Base-by-base conservation (phyloP, 495 filamentous ascomycete species). In the Apiosordaria backusii region DNA sequence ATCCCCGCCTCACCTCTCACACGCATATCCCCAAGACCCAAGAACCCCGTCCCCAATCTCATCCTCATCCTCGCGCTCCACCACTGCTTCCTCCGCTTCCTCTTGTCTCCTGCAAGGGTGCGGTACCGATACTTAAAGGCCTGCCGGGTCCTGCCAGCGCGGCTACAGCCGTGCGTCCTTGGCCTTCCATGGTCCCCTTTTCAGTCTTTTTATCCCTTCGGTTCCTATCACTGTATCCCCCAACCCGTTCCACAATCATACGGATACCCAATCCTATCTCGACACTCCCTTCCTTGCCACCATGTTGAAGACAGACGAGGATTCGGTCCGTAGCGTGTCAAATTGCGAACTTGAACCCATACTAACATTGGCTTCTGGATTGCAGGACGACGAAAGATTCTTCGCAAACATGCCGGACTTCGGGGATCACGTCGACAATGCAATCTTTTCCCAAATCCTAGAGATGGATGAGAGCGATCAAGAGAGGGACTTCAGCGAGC, bases 391-490 rank as follows among this genome's bases (percentile, higher is more conserved):
- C 64, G 67, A 70, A 60, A 65, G 45, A 18, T 55, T 27, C 45
- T 45, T 45, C 35, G 52, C 62, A 69, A 70, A 24, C 52, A 78
- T 76, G 74, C 66, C 77, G 53, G 79, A 84, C 50, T 77, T 85
- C 16, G 85, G 85, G 55, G 91, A 96, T 67, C 82, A 81, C 69
- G 89, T 99, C 74, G 95, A 99, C 74, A 75, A 78, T 24, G 71
- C 76, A 60, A 95, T 92, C 64, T 99, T 99, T 67, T 88, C 90
- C 65, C 95, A 99, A 78, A 97, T 99, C 76, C 86, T 97, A 54
- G 93, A 97, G 78, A 96, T 97, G 93, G 93, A 97, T 74, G 93
- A 97, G 54, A 89, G 90, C 65, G 88, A 89, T 59, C 87, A 88
- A 4, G 89, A 92, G 78, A 67, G 92, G 88, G 64, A 97, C 57